A percentile compares a stretch with the other conserved stretches of the same genome.
These are phyloP conservation scores for Globisporangium splendens DNA, from an alignment of 352 stramenopile genomes.

Conservation along the genomic window DNA sequence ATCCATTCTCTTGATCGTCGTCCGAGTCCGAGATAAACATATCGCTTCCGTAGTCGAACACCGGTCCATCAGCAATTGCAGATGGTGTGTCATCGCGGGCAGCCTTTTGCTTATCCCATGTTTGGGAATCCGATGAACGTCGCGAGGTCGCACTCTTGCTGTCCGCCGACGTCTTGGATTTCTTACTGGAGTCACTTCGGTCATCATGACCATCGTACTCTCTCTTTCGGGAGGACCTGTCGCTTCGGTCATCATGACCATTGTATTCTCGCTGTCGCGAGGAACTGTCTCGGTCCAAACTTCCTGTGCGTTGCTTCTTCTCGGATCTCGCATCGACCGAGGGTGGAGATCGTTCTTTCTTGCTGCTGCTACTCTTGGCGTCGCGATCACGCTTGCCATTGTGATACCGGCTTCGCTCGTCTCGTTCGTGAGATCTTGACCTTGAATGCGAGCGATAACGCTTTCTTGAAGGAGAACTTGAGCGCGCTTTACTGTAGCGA, in stretches of 20 bases:
- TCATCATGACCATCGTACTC: background rate
- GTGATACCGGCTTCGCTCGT: slow-evolving; percentile 5
- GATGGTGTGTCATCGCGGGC: background rate
- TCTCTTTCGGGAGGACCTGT: background rate
- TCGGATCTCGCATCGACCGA: background rate
- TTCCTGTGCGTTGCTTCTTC: slow-evolving; percentile 2
- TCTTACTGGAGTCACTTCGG: background rate
- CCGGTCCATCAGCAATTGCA: background rate
- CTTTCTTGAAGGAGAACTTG: slow-evolving; percentile 3
- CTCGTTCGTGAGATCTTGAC: slow-evolving; percentile 12
- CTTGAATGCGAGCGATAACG: slow-evolving; percentile 10
- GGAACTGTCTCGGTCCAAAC: background rate
- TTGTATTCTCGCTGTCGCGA: background rate
- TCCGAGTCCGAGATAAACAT: slow-evolving; percentile 58
- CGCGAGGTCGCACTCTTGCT: background rate
- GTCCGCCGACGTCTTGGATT: background rate
- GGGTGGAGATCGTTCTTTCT: background rate
- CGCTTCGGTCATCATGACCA: background rate
- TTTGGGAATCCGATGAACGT: background rate
- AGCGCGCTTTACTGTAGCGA: slow-evolving; percentile 10
- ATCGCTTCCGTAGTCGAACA: slow-evolving; percentile 13
- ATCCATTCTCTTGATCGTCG: slow-evolving; percentile 24
- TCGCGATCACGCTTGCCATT: background rate
- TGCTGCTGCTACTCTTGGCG: background rate
- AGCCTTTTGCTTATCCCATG: background rate